A percentile compares a stretch with the other conserved stretches of the same genome.
Conservation (phyloP, 192 early-diverging fungal species). For the Glomus cerebriforme region DNA sequence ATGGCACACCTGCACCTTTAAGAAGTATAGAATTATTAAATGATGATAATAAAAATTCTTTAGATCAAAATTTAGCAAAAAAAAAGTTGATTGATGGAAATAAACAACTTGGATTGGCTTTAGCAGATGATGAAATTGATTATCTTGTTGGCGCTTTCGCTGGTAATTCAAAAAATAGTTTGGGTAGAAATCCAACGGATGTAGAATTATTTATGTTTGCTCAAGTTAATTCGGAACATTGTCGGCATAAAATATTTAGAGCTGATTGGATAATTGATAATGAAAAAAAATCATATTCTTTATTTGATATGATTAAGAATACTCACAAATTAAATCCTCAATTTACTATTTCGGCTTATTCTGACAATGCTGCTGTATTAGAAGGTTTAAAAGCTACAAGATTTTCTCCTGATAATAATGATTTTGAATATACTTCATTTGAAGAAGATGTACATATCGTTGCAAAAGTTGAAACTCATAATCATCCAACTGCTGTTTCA, state of each 20-base stretch:
- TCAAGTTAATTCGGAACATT: conserved; percentile 99
- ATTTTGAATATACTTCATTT: conserved; percentile 61
- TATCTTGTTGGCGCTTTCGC: conserved; percentile 88
- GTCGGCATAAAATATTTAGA: conserved; percentile 99
- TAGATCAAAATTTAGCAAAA: conserved; percentile 44
- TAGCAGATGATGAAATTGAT: conserved; percentile 96
- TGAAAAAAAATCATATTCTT: conserved; percentile 69
- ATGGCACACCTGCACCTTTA: conserved; percentile 65
- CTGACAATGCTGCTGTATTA: conserved; percentile 97
- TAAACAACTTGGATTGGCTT: conserved; percentile 87
- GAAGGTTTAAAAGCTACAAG: conserved; percentile 69
- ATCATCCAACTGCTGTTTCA: conserved; percentile 98
- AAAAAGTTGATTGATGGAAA: conserved; percentile 79
- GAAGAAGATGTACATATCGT: conserved; percentile 85
- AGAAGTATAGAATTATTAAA: conserved; percentile 50
- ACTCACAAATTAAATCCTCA: conserved; percentile 83
- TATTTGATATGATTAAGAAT: conserved; percentile 96
- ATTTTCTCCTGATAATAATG: conserved; percentile 52
- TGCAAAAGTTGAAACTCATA: conserved; percentile 99
- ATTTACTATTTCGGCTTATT: conserved; percentile 93
- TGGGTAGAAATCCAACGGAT: conserved; percentile 92
- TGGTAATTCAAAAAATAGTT: conserved; percentile 52
- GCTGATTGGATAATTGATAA: conserved; percentile 99
- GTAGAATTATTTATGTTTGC: conserved; percentile 99
- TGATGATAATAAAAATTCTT: conserved; percentile 37